These are phyloP conservation scores for Durusdinium trenchii DNA, from an alignment of 73 alveolate species.

Conservation along the genomic window DNA sequence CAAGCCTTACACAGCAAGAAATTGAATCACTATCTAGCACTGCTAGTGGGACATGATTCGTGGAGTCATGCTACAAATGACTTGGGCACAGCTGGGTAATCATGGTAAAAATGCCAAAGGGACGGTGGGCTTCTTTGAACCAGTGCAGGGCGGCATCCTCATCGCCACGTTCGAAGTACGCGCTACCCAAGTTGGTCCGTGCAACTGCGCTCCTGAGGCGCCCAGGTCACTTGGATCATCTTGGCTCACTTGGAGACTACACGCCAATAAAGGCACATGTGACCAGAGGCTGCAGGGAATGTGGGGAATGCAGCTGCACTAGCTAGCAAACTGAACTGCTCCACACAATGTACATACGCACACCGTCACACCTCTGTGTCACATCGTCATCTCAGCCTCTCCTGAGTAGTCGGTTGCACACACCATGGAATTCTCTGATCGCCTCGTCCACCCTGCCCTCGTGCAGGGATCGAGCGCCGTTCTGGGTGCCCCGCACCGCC, in stretches of 20 bases:
- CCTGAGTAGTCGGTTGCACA: constrained; percentile 92
- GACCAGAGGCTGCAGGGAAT: background rate
- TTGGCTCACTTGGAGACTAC: background rate
- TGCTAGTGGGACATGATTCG: background rate
- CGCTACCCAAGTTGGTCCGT: constrained; percentile 77
- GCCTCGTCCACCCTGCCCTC: constrained; percentile 83
- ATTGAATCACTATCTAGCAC: background rate
- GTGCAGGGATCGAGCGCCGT: constrained; percentile 71
- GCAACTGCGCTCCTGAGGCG: constrained; percentile 54
- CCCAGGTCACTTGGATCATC: background rate
- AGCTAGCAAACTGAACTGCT: background rate
- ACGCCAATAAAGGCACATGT: background rate
- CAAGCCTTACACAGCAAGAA: background rate
- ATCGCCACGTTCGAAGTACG: constrained; percentile 80
- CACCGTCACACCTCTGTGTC: background rate
- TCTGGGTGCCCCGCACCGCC: constrained; percentile 89
- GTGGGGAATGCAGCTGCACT: background rate
- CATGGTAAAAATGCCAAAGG: background rate
- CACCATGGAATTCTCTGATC: constrained; percentile 73
- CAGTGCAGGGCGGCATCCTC: constrained; percentile 84
- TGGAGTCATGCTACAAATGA: background rate
- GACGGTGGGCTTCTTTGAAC: constrained; percentile 82
- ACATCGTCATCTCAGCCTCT: background rate
- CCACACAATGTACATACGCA: background rate
- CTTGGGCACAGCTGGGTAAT: background rate